Base-by-base conservation (phyloP, 2,329 filamentous ascomycete species). In the Aspergillus japonicus region DNA sequence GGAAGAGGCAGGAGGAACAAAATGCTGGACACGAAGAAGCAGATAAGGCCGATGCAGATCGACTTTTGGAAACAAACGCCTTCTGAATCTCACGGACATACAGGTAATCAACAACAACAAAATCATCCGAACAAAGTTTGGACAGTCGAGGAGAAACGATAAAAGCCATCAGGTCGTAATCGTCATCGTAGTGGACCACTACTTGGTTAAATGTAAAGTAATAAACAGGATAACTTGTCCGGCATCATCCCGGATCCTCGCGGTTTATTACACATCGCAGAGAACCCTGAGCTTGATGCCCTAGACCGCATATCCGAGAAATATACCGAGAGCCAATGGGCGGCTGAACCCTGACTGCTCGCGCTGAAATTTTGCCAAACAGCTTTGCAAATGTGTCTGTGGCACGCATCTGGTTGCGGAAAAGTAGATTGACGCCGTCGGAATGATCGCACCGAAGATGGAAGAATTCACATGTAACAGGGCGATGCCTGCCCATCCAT, bases 231-330 rank as follows among this genome's bases (percentile, higher is more conserved):
- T 61, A 54, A 29, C 58, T 47, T 42, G 39, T 31, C 42, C n/a
- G 55, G 56, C 54, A 62, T 62, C 57, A n/a, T 47, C 21, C 39
- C 4, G 19, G 24, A 26, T 21, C 58, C 63, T 60, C 66, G 72
- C 72, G 72, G 72, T 75, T 75, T 75, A 75, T 74, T 62, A 62
- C 64, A 58, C 72, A 69, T 75, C 72, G 72, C 72, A 69, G 68
- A 70, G 62, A 60, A 35, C 44, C 51, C 57, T 58, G 52, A 54
- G 39, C 56, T 63, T 33, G 31, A 62, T 54, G 57, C 64, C 55
- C 54, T n/a, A 39, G 55, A 47, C 47, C 52, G 29, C 19, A 52
- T 42, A 49, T 49, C 6, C 21, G 24, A 47, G 16, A 49, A 47
- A 55, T 24, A 50, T 61, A 63, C 57, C 50, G 54, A 52, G 48